Evolutionary conservation across 176 grass and related monocot genomes (phyloP), one percentile per base, ranked within the genome.

Genomic region (Juncus effusus): DNA sequence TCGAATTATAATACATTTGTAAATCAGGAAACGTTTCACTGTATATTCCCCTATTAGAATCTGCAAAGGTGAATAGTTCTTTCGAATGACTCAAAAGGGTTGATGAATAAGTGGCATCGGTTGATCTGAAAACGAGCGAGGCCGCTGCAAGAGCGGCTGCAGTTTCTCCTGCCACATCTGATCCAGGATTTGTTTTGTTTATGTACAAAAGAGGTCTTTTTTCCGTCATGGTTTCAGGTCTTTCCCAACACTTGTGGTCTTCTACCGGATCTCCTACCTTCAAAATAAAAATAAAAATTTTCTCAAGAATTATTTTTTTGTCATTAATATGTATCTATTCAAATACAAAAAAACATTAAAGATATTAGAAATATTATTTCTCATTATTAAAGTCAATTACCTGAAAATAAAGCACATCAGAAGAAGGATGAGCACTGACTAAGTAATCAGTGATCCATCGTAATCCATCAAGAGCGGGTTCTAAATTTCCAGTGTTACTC

Each of bases 181-280:
- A 83, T 76, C 93, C 93, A 19, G 85, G 93, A 55, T 78, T 73
- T 58, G 79, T 92, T 14, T 83, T 41, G 78, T 89, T 81, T 77
- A 97, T 84, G 64, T 92, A 80, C 55, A 55, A 79, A 38, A 97
- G 85, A 0, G 93, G 93, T 16, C 93, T 92, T 74, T 86, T 93
- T 76, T 93, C 88, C 2, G 76, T 56, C 94, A 99, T 99, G 61
- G 78, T 77, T 82, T 99, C 94, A 3, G 94, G 88, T 70, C 94
- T 93, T 82, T 99, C 82, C 94, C 94, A 99, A 77, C 94, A 99
- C 69, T 82, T 87, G 60, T 99, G 94, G 54, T 99, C 94, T 77
- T 85, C 68, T 61, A 89, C 85, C 76, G 94, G 88, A 79, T 99
- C 88, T 10, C 94, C 94, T 47, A 99, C 94, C 94, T 99, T 73